Conservation (phyloP, 2,329 filamentous ascomycete genomes). For the Fusarium sp. region DNA sequence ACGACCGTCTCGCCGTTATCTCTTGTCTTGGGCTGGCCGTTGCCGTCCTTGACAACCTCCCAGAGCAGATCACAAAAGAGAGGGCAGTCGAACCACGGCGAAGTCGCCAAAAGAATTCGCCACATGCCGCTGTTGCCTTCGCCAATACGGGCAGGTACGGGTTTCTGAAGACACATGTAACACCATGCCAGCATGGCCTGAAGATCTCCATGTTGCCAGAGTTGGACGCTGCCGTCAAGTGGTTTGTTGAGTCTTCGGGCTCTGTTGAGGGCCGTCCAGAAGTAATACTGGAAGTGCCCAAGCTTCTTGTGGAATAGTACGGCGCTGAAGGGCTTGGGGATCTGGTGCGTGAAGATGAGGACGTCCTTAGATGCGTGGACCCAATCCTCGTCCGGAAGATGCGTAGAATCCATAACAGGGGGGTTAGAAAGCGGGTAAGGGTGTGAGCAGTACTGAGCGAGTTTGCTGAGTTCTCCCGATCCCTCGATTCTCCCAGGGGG, state of each 20-base stretch:
- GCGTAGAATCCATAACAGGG: too few species aligned
- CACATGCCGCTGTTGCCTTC: conserved; percentile 39
- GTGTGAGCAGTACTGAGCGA: neutral
- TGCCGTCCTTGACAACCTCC: neutral
- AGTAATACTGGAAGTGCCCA: conserved; percentile 36
- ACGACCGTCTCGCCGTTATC: too few species aligned
- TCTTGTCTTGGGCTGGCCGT: neutral
- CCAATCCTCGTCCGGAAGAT: conserved; percentile 23
- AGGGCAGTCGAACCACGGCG: conserved; percentile 46
- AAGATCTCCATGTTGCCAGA: conserved; percentile 16
- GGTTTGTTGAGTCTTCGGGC: conserved; percentile 1
- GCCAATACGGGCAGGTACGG: neutral
- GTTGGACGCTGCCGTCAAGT: neutral
- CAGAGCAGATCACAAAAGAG: conserved; percentile 34
- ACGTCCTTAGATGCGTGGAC: neutral
- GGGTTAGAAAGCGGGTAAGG: conserved; percentile 18
- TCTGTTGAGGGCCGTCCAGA: conserved; percentile 44
- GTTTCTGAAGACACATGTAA: conserved; percentile 29
- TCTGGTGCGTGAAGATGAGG: neutral
- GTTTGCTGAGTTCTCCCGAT: neutral
- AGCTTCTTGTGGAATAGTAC: too few species aligned
- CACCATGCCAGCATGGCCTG: conserved; percentile 43
- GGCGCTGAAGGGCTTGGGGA: too few species aligned
- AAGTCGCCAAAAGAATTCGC: conserved; percentile 34
- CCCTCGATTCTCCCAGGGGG: neutral